Evolutionary conservation across 192 early-diverging fungal species (phyloP).

Genomic region (Spizellomyces sp.): DNA sequence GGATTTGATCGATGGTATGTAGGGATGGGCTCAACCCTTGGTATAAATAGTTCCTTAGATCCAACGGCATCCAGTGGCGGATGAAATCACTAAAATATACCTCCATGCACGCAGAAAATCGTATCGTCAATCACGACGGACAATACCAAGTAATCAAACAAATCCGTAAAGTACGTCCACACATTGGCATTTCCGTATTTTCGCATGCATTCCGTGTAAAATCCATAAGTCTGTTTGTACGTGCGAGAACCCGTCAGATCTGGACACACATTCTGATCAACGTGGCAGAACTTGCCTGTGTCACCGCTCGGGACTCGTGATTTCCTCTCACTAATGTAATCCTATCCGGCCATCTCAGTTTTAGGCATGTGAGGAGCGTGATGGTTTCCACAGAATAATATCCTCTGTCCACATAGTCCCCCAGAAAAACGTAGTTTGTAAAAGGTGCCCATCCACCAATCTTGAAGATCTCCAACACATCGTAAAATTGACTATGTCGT

Average conservation of each 20-base stretch:
- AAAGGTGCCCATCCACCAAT: conserved; percentile 80
- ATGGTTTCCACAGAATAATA: conserved; percentile 91
- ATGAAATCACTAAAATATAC: conserved; percentile 37
- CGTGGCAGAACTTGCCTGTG: conserved; percentile 58
- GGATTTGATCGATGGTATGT: conserved; percentile 86
- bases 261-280: background rate
- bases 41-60: background rate
- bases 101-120: conserved; percentile 96
- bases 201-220: conserved; percentile 88
- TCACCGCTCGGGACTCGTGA: conserved; percentile 92
- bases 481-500: conserved; percentile 75
- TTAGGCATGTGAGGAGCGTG: conserved; percentile 81
- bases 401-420: conserved; percentile 89
- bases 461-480: conserved; percentile 83
- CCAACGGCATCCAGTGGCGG: background rate
- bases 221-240: conserved; percentile 77
- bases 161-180: conserved; percentile 91
- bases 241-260: background rate
- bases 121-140: conserved; percentile 85
- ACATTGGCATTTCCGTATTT: conserved; percentile 84
- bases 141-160: conserved; percentile 92
- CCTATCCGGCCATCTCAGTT: conserved; percentile 86
- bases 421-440: conserved; percentile 87
- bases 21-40: conserved; percentile 77
- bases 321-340: conserved; percentile 91